These are phyloP conservation scores for Elasticomyces elasticus DNA, from an alignment of 495 filamentous ascomycete species.

Conservation along the genomic window DNA sequence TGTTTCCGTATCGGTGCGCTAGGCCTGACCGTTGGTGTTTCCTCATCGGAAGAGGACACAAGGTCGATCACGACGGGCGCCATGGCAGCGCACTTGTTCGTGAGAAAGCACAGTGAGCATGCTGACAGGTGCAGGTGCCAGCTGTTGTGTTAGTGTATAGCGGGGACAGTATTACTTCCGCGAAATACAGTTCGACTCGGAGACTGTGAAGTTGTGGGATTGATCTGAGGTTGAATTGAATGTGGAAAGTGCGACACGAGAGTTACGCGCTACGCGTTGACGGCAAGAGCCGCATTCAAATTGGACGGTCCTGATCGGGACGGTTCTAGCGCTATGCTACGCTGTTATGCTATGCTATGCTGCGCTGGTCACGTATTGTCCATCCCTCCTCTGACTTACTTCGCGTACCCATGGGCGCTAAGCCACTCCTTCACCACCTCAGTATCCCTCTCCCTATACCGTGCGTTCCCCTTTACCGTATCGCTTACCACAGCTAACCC, in stretches of 20 bases:
- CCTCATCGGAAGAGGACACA: background rate
- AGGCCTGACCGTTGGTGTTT: background rate
- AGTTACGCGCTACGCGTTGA: background rate
- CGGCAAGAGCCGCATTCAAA: background rate
- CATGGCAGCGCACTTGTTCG: background rate
- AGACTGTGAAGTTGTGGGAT: background rate
- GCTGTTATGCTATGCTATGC: background rate
- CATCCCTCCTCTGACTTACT: background rate
- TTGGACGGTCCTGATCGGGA: background rate
- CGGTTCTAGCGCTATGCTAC: background rate
- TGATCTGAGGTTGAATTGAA: background rate
- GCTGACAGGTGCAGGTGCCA: background rate
- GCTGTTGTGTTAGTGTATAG: too few species aligned
- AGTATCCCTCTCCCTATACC: constrained; percentile 66
- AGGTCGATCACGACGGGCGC: background rate
- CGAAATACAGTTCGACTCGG: too few species aligned
- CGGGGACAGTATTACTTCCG: too few species aligned
- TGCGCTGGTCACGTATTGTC: background rate
- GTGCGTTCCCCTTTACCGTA: constrained; percentile 64
- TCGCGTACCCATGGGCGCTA: constrained; percentile 48
- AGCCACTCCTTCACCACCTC: constrained; percentile 62
- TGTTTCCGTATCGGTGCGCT: too few species aligned
- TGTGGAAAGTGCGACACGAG: background rate
- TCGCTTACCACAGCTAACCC: constrained; percentile 70
- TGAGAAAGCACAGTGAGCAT: background rate